phyloP scores from a whole-genome alignment of 495 filamentous ascomycete genomes.

The Aspergillus cavernicola region DNA sequence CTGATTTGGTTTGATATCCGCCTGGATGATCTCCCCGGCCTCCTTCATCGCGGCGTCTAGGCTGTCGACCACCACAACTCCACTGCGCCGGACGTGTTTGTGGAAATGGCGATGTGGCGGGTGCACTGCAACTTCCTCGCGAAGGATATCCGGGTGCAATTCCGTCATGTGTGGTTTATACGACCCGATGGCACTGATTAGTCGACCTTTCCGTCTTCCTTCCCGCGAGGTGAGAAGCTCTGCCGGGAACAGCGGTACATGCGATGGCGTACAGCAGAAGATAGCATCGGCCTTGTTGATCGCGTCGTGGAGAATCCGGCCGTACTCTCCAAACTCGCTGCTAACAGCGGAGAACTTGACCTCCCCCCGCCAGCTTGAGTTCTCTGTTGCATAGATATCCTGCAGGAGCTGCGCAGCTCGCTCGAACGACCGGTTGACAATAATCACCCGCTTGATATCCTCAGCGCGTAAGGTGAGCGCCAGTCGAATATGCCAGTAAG shows the following conservation, averaged over 20 bases:
- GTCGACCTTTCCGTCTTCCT: slow-evolving; percentile 68
- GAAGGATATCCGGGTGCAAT: slow-evolving; percentile 69
- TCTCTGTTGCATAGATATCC: slow-evolving; percentile 52
- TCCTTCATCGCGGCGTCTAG: slow-evolving; percentile 75
- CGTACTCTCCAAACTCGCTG: slow-evolving; percentile 66
- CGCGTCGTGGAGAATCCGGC: slow-evolving; percentile 60
- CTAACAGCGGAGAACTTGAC: slow-evolving; percentile 70
- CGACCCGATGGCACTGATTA: slow-evolving; percentile 76
- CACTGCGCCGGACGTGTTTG: slow-evolving; percentile 66
- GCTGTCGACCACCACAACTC: slow-evolving; percentile 80
- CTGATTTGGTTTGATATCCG: slow-evolving; percentile 63
- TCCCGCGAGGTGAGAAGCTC: slow-evolving; percentile 62
- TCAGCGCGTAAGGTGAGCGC: slow-evolving; percentile 67
- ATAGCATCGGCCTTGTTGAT: slow-evolving; percentile 70
- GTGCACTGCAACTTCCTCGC: slow-evolving; percentile 57
- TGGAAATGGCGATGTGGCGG: slow-evolving; percentile 59
- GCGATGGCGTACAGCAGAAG: slow-evolving; percentile 72
- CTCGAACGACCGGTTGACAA: slow-evolving; percentile 72
- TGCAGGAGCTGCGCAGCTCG: slow-evolving; percentile 52
- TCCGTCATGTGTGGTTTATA: slow-evolving; percentile 87
- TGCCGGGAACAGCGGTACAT: slow-evolving; percentile 58
- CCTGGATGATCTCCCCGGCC: slow-evolving; percentile 84
- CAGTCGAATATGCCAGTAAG: slow-evolving; percentile 89
- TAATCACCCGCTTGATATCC: slow-evolving; percentile 72
- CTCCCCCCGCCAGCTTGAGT: slow-evolving; percentile 50